phyloP scores from a whole-genome alignment of 805 yeast genomes.

The Candida saitoana region DNA sequence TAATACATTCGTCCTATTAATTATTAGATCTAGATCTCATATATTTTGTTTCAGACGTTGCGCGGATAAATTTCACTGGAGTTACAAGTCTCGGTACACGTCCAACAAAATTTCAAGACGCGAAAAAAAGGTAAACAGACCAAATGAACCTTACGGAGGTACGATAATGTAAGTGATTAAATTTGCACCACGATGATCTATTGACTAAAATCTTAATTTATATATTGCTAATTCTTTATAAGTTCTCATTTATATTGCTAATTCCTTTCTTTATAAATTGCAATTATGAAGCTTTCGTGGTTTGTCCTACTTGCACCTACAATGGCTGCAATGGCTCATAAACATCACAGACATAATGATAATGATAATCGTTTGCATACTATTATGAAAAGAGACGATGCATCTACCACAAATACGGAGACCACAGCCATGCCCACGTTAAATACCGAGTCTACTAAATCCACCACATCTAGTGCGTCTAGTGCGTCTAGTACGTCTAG shows the following conservation, averaged over 20 bases:
- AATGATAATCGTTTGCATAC: background rate
- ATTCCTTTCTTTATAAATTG: too few relatives aligned
- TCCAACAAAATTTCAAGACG: background rate
- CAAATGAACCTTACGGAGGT: background rate
- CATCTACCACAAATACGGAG: background rate
- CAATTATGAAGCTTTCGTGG: background rate
- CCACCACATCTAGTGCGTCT: background rate
- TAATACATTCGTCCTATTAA: background rate
- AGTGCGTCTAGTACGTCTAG: background rate
- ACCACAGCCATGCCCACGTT: too few relatives aligned
- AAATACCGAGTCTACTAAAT: too few relatives aligned
- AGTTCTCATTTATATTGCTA: background rate
- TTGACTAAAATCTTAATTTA: background rate
- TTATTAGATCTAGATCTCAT: too few relatives aligned
- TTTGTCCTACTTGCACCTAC: background rate
- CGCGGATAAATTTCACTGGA: background rate
- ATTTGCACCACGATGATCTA: background rate
- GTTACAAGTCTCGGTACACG: background rate
- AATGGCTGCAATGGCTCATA: background rate
- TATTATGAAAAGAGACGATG: background rate
- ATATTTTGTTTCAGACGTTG: too few relatives aligned
- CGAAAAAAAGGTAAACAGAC: slow-evolving; percentile 1
- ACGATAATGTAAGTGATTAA: background rate
- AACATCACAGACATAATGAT: background rate
- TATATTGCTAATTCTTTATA: background rate